A percentile compares a stretch with the other conserved stretches of the same genome.
Evolutionary conservation across 305 asterid genomes (phyloP).

Genomic region (Fraxinus floribunda): DNA sequence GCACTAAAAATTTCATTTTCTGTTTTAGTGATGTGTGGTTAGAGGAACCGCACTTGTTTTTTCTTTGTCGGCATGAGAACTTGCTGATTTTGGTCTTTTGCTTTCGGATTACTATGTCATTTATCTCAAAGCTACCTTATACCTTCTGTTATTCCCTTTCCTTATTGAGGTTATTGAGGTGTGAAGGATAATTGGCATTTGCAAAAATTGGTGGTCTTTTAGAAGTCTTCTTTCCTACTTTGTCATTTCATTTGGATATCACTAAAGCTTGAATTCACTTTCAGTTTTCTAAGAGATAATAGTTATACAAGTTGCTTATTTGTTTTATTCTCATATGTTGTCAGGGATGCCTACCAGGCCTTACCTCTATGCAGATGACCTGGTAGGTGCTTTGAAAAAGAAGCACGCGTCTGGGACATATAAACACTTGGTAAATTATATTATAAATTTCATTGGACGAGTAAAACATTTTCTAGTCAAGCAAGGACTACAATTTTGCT

Average conservation of each 20-base stretch:
- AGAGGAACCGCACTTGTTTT: background rate
- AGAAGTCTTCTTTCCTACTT: background rate
- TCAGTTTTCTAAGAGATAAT: background rate
- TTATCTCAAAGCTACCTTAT: background rate
- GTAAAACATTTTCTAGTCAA: constrained; percentile 2
- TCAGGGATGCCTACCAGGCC: constrained; percentile 83
- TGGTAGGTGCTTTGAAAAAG: constrained; percentile 54
- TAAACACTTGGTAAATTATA: constrained; percentile 70
- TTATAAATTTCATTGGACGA: constrained; percentile 1
- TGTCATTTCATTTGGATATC: background rate
- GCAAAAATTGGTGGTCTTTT: background rate
- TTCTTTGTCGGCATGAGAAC: background rate
- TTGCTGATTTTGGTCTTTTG: background rate
- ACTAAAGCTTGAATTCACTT: background rate
- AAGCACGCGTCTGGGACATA: constrained; percentile 86
- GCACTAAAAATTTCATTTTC: background rate
- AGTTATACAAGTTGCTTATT: constrained; percentile 15
- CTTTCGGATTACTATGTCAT: background rate
- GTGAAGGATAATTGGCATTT: background rate
- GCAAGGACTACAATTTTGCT: constrained; percentile 13
- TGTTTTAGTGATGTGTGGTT: background rate
- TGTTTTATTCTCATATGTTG: constrained; percentile 20
- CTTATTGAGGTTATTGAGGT: background rate
- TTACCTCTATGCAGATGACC: constrained; percentile 72
- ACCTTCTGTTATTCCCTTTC: background rate